These are phyloP conservation scores for Fragaria vesca DNA, from an alignment of 306 rosid genomes.

Conservation along the genomic window DNA sequence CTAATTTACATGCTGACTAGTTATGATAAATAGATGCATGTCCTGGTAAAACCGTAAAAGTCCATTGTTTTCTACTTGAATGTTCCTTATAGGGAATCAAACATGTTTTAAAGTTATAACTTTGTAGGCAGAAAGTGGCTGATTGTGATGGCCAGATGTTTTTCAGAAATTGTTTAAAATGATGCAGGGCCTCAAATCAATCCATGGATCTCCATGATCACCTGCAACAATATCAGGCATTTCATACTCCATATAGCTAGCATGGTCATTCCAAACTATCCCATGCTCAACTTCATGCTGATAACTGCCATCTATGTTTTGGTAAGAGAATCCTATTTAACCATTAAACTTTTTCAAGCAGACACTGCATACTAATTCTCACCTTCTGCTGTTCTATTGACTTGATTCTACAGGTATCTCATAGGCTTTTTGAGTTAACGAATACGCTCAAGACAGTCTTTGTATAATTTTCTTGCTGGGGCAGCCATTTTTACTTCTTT, in stretches of 20 bases:
- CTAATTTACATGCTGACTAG: neutral
- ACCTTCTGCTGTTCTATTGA: constrained; percentile 29
- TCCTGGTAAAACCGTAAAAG: neutral
- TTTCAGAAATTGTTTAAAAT: neutral
- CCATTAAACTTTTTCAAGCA: constrained; percentile 17
- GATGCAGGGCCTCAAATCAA: neutral
- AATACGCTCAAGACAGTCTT: constrained; percentile 77
- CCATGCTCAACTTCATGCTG: constrained; percentile 95
- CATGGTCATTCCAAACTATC: constrained; percentile 74
- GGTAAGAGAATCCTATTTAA: constrained; percentile 44
- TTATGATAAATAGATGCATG: neutral
- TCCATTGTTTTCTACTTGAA: neutral
- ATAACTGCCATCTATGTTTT: constrained; percentile 79
- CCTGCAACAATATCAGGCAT: neutral
- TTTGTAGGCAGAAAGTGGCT: neutral
- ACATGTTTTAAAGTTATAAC: neutral
- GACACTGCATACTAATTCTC: constrained; percentile 13
- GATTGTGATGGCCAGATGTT: neutral
- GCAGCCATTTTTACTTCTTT: constrained; percentile 48
- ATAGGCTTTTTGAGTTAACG: constrained; percentile 87
- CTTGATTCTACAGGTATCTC: constrained; percentile 68
- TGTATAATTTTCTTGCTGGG: constrained; percentile 72
- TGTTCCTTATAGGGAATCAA: neutral
- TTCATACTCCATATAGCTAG: neutral
- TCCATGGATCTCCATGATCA: neutral